Evolutionary conservation across 2,329 filamentous ascomycete species (phyloP), one percentile per base, ranked within the genome.

Genomic region (Phialocephala subalpina): DNA sequence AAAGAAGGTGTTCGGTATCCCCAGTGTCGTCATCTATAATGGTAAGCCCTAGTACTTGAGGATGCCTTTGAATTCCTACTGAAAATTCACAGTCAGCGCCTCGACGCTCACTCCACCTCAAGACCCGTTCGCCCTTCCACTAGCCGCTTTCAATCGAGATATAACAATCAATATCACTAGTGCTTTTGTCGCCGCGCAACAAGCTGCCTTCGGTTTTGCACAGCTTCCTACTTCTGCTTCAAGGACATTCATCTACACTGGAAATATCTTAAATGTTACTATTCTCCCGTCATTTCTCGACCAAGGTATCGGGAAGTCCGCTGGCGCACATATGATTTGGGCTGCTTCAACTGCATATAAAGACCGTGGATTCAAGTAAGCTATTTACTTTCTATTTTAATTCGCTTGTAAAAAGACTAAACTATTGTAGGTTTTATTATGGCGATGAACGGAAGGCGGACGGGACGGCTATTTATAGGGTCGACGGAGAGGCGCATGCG

Each of bases 241-340:
- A n/a, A 80, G 76, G 68, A 79, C 80, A 6, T 83, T 83, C 70
- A 81, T 82, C 60, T 81, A 76, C 69, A 81, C 79, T 3, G 81
- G 81, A 8, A 83, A 83, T 67, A 75, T 76, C 6, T 67, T 79
- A 22, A 83, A 82, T 67, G 69, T 63, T 0, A 67, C 55, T 0
- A 63, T 75, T 6, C 63, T 81, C 2, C 69, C 75, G 2, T 47
- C 63, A 20, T 67, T 81, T 27, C 36, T 82, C 49, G 73, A 72
- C 49, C 65, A 76, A 22, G 82, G 82, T 2, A 68, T 80, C 6
- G 81, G 80, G 0, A 83, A 83, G 69, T 72, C 78, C 6, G 80
- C 78, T 8, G 74, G 73, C 1, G 67, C 70, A 14, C 69, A 72
- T 67, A 72, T 78, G 27, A 77, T 82, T 55, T 70, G 73, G 7